Evolutionary conservation across 2,329 filamentous ascomycete species (phyloP).

Genomic region (Fusarium austroafricanum): DNA sequence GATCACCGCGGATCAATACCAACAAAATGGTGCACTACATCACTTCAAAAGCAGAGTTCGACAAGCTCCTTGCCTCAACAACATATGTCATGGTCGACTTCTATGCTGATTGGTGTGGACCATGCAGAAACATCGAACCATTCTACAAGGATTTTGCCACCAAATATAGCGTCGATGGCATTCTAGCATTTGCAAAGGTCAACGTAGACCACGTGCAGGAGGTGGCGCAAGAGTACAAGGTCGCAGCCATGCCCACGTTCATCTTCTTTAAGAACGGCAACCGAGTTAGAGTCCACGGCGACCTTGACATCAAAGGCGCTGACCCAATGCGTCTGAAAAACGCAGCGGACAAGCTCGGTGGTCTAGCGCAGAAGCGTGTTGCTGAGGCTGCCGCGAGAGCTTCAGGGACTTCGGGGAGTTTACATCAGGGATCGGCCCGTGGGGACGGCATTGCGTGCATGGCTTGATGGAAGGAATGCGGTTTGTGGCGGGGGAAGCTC

Average conservation of each 20-base stretch:
- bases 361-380: conserved; percentile 50
- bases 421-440: not conserved
- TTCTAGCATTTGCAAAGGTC: conserved; percentile 84
- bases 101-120: conserved; percentile 63
- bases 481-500: not conserved
- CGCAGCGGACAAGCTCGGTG: conserved; percentile 54
- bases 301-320: conserved; percentile 51
- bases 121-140: conserved; percentile 62
- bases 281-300: conserved; percentile 47
- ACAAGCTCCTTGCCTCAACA: conserved; percentile 52
- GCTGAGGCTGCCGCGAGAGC: not conserved
- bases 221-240: conserved; percentile 77
- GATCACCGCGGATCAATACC: conserved; percentile 20
- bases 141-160: conserved; percentile 52
- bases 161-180: conserved; percentile 54
- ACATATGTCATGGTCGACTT: conserved; percentile 62
- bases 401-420: not conserved
- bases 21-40: conserved; percentile 47
- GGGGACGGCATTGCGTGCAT: not conserved
- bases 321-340: conserved; percentile 48
- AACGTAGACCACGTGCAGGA: conserved; percentile 87
- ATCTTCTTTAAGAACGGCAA: conserved; percentile 78
- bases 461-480: conserved; percentile 12
- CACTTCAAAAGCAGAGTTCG: conserved; percentile 49
- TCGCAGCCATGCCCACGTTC: conserved; percentile 96